These are phyloP conservation scores for Mrakia hoshinonis DNA, from an alignment of 768 basidiomycete species.

Conservation along the genomic window DNA sequence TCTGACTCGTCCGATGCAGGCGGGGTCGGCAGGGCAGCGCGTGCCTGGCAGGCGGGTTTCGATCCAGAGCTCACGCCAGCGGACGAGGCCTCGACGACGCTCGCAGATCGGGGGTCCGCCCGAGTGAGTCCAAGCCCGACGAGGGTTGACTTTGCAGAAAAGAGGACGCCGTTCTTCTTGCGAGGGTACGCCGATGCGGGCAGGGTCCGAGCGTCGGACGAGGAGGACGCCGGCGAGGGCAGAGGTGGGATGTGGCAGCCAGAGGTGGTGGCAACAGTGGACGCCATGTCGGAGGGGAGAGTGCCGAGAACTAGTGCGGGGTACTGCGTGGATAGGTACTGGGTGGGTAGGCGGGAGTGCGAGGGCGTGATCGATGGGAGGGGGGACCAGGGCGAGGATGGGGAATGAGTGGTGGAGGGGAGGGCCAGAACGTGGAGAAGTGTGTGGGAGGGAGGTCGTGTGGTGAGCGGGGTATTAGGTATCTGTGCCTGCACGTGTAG, in stretches of 20 bases:
- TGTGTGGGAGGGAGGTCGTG: background rate
- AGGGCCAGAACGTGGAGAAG: background rate
- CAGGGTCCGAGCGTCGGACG: background rate
- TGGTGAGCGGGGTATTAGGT: background rate
- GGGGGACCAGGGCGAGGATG: no score
- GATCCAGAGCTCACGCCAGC: background rate
- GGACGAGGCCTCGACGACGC: background rate
- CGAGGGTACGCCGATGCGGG: slow-evolving; percentile 9
- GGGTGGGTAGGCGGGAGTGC: background rate
- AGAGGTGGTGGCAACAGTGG: background rate
- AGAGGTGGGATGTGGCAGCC: background rate
- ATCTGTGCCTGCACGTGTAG: slow-evolving; percentile 7
- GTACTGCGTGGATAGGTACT: background rate
- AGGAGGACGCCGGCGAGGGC: background rate
- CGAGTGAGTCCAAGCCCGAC: background rate
- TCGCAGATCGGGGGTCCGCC: background rate
- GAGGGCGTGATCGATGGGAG: background rate
- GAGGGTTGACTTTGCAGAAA: background rate
- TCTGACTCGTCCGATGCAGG: slow-evolving; percentile 2
- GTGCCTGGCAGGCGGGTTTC: background rate
- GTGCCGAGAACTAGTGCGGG: no score
- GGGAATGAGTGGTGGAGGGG: background rate
- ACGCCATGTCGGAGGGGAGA: background rate
- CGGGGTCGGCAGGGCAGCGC: background rate
- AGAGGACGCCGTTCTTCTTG: slow-evolving; percentile 1